phyloP scores from a whole-genome alignment of 345 rosid genomes.

The Heritiera fomes region DNA sequence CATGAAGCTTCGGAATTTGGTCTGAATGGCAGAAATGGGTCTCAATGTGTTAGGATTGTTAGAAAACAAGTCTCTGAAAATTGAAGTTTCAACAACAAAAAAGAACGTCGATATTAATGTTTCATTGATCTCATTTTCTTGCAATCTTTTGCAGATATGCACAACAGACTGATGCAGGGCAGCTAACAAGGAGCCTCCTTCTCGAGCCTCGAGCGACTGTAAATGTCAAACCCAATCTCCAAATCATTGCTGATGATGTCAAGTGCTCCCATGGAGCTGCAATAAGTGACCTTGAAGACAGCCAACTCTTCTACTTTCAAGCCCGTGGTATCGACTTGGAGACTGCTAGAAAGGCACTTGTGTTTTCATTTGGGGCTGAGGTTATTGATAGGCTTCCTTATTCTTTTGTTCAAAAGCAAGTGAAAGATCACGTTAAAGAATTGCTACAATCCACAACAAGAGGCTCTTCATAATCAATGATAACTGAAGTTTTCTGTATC shows the following conservation, averaged over 20 bases:
- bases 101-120: neutral
- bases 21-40: neutral
- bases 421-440: constrained; percentile 50
- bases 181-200: constrained; percentile 79
- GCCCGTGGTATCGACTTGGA: constrained; percentile 80
- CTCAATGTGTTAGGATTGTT: neutral
- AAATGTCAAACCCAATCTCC: constrained; percentile 90
- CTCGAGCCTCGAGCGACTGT: constrained; percentile 88
- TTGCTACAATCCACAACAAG: constrained; percentile 42
- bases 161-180: constrained; percentile 92
- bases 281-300: constrained; percentile 81
- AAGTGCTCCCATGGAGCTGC: constrained; percentile 98
- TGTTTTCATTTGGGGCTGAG: constrained; percentile 79
- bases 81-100: too few relatives aligned
- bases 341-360: constrained; percentile 81
- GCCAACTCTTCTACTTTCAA: constrained; percentile 81
- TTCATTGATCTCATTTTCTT: neutral
- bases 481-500: neutral
- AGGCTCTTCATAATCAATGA: neutral
- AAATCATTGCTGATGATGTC: constrained; percentile 80
- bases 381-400: constrained; percentile 57
- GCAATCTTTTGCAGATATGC: constrained; percentile 55
- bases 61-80: too few relatives aligned
- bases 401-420: constrained; percentile 46
- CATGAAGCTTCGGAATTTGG: neutral